Percentiles rank a stretch among this genome's conserved stretches.
Evolutionary conservation across 257 asterid species (phyloP).

Genomic region (Jacaranda copaia): DNA sequence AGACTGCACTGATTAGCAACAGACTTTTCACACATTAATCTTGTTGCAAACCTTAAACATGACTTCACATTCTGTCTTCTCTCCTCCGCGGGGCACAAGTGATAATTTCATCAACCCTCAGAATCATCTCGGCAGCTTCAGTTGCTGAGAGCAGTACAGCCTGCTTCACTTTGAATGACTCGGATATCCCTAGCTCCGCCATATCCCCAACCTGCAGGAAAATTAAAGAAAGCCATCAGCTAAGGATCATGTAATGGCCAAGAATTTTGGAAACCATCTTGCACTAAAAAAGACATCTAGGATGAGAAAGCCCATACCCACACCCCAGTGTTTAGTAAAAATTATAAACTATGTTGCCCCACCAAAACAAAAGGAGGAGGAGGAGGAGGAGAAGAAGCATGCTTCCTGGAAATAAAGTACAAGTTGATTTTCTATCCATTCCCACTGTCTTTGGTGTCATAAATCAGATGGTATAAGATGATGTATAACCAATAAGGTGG

Average conservation of each 20-base stretch:
- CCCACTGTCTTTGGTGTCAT: too few species aligned
- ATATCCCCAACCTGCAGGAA: slow-evolving; percentile 78
- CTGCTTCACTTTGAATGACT: slow-evolving; percentile 92
- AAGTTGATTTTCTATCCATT: too few species aligned
- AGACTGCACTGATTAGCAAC: not conserved
- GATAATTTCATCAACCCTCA: slow-evolving; percentile 84
- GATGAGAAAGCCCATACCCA: not conserved
- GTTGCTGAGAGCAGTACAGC: slow-evolving; percentile 89
- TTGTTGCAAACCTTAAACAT: not conserved
- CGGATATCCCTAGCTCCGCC: slow-evolving; percentile 75
- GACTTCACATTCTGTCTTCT: slow-evolving; percentile 79
- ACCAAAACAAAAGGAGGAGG: too few species aligned
- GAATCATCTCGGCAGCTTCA: slow-evolving; percentile 93
- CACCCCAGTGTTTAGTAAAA: not conserved
- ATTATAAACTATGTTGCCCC: not conserved
- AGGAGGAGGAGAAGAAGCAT: not conserved
- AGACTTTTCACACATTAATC: not conserved
- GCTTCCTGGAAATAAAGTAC: not conserved
- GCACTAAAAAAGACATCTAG: not conserved
- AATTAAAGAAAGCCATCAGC: not conserved
- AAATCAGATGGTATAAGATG: too few species aligned
- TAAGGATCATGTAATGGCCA: not conserved
- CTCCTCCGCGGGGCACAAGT: slow-evolving; percentile 86
- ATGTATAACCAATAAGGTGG: not conserved
- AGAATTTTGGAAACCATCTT: not conserved